Evolutionary conservation across 2,329 filamentous ascomycete genomes (phyloP).

Genomic region (Stagonosporopsis cucurbitacearum): DNA sequence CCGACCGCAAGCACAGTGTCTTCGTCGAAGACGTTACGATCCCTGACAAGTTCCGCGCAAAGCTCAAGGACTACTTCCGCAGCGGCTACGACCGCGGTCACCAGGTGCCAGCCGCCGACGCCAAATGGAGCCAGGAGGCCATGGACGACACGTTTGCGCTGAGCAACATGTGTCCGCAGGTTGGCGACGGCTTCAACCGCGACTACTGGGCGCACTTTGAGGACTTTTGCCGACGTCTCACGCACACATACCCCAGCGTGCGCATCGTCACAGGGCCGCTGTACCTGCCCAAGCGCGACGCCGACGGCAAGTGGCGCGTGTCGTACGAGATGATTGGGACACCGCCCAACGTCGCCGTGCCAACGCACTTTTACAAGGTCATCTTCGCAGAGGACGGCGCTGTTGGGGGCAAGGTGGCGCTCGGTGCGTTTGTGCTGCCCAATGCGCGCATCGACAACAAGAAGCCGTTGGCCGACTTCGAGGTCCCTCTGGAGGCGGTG

Average conservation of each 20-base stretch:
- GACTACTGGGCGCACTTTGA: constrained; percentile 99
- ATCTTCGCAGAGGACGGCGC: constrained; percentile 90
- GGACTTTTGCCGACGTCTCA: constrained; percentile 90
- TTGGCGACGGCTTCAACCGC: constrained; percentile 96
- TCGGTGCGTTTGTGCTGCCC: constrained; percentile 93
- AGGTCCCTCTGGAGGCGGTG: constrained; percentile 90
- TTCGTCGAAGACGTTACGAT: constrained; percentile 84
- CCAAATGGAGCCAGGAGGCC: constrained; percentile 90
- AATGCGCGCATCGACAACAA: constrained; percentile 88
- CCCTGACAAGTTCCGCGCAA: constrained; percentile 85
- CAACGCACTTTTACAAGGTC: constrained; percentile 99
- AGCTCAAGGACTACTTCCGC: constrained; percentile 91
- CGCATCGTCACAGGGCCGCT: constrained; percentile 91
- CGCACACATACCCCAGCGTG: constrained; percentile 80
- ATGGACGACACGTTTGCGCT: constrained; percentile 96
- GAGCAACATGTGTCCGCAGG: constrained; percentile 97
- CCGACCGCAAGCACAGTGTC: constrained; percentile 80
- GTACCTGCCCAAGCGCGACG: constrained; percentile 85
- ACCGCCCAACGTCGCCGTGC: constrained; percentile 92
- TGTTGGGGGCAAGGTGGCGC: constrained; percentile 70
- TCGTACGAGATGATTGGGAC: constrained; percentile 94
- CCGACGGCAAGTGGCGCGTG: constrained; percentile 94
- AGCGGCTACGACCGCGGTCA: constrained; percentile 95
- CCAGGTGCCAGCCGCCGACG: constrained; percentile 95
- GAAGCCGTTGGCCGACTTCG: constrained; percentile 88